phyloP scores from a whole-genome alignment of 23 red algal genomes.

The Gracilariopsis chorda region DNA sequence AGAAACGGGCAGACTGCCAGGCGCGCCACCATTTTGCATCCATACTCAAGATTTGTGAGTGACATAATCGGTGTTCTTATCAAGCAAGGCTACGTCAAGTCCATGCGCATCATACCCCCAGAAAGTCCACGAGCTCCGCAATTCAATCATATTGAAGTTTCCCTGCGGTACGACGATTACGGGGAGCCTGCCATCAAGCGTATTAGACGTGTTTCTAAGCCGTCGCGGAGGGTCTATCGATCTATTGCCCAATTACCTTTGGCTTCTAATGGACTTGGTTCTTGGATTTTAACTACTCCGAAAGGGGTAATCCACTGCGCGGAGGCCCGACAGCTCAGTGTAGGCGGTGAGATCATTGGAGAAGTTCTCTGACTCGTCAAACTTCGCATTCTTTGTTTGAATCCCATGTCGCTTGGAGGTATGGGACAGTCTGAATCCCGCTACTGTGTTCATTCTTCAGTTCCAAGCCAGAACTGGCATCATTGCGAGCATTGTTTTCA shows the following conservation, averaged over 20 bases:
- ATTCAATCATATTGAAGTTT: slow-evolving; percentile 33
- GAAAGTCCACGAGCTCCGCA: slow-evolving; percentile 41
- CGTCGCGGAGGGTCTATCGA: slow-evolving; percentile 27
- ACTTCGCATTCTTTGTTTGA: background rate
- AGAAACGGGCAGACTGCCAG: slow-evolving; percentile 55
- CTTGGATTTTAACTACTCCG: slow-evolving; percentile 53
- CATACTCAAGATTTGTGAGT: slow-evolving; percentile 33
- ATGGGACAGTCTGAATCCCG: too few species aligned
- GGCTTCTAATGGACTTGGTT: slow-evolving; percentile 49
- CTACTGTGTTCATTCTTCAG: too few species aligned
- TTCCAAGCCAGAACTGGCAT: too few species aligned
- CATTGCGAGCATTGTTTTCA: too few species aligned
- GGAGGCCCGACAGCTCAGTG: slow-evolving; percentile 43
- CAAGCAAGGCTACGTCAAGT: slow-evolving; percentile 43
- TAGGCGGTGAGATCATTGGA: slow-evolving; percentile 65
- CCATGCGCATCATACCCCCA: slow-evolving; percentile 47
- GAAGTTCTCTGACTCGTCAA: slow-evolving; percentile 46
- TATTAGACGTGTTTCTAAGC: slow-evolving; percentile 62
- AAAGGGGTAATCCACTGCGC: slow-evolving; percentile 61
- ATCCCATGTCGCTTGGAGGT: background rate
- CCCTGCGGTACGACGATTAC: slow-evolving; percentile 49
- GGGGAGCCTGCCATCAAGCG: slow-evolving; percentile 40
- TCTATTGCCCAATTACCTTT: slow-evolving; percentile 32
- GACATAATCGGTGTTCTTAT: slow-evolving; percentile 50
- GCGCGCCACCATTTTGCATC: slow-evolving; percentile 45